A percentile compares a stretch with the other conserved stretches of the same genome.
phyloP scores from a whole-genome alignment of 768 basidiomycete genomes.

The Nidularia pulvinata region DNA sequence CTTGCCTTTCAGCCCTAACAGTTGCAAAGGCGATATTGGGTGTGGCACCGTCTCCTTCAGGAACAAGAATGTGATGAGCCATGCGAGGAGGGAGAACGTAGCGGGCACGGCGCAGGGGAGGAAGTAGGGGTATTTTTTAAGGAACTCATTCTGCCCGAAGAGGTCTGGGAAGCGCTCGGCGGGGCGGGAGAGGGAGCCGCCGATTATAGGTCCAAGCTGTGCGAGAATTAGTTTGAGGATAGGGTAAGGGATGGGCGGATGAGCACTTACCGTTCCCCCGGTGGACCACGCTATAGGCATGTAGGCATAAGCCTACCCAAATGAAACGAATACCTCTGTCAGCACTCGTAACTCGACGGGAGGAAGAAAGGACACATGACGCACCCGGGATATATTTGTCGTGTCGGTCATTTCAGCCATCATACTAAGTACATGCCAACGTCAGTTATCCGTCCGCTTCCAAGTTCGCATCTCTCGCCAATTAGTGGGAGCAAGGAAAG shows the following conservation, averaged over 20 bases:
- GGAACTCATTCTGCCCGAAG: slow-evolving; percentile 51
- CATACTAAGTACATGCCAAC: slow-evolving; percentile 50
- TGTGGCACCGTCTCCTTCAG: slow-evolving; percentile 47
- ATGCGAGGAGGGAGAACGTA: slow-evolving; percentile 53
- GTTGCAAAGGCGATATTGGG: slow-evolving; percentile 16
- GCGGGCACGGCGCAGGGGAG: slow-evolving; percentile 70
- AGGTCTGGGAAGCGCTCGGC: slow-evolving; percentile 62
- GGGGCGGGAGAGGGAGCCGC: slow-evolving; percentile 66
- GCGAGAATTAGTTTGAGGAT: neutral
- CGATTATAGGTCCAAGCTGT: slow-evolving; percentile 49
- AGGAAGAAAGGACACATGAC: neutral
- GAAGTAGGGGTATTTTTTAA: slow-evolving; percentile 71
- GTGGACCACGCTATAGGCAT: slow-evolving; percentile 54
- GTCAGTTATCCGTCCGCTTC: too few relatives aligned
- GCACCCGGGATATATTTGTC: slow-evolving; percentile 62
- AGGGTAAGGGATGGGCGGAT: slow-evolving; percentile 6
- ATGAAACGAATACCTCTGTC: too few relatives aligned
- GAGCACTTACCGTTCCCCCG: slow-evolving; percentile 31
- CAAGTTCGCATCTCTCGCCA: neutral
- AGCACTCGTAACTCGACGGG: neutral
- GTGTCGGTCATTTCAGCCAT: slow-evolving; percentile 74
- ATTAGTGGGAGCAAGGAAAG: neutral
- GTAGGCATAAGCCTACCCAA: slow-evolving; percentile 63
- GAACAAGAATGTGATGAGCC: slow-evolving; percentile 49
- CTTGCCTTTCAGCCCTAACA: slow-evolving; percentile 29